Conservation (phyloP, 2,329 filamentous ascomycete species). For the Xylariaceae sp. region DNA sequence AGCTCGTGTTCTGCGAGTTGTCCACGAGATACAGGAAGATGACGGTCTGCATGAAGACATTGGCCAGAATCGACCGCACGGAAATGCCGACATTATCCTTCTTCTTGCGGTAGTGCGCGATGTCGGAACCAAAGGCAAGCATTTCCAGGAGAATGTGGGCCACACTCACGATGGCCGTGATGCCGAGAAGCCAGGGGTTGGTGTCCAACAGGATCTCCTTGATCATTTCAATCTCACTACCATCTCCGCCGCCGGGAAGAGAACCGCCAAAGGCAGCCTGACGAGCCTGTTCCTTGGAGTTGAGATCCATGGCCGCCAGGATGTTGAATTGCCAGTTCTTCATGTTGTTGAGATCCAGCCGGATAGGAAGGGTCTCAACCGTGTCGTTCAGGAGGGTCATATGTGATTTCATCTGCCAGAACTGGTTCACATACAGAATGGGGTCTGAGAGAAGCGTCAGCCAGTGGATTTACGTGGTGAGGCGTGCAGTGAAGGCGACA, state of each 20-base stretch:
- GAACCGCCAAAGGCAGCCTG: slow-evolving; percentile 68
- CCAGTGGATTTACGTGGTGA: not conserved
- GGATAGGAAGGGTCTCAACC: slow-evolving; percentile 71
- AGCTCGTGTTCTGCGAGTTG: slow-evolving; percentile 95
- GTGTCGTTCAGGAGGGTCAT: slow-evolving; percentile 92
- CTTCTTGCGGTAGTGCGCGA: slow-evolving; percentile 98
- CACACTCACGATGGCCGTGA: slow-evolving; percentile 78
- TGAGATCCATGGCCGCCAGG: slow-evolving; percentile 77
- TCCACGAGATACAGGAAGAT: slow-evolving; percentile 97
- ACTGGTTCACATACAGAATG: slow-evolving; percentile 86
- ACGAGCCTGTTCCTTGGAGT: slow-evolving; percentile 72
- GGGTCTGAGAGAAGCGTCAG: slow-evolving; percentile 50
- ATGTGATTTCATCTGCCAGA: slow-evolving; percentile 89
- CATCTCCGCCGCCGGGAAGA: slow-evolving; percentile 73
- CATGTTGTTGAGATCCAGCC: slow-evolving; percentile 76
- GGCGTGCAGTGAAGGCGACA: slow-evolving; percentile 22
- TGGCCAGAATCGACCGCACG: slow-evolving; percentile 89
- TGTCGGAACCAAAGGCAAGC: slow-evolving; percentile 94
- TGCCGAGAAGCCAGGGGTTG: slow-evolving; percentile 76
- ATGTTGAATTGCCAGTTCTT: slow-evolving; percentile 85
- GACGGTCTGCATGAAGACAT: slow-evolving; percentile 93
- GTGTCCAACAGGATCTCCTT: slow-evolving; percentile 93
- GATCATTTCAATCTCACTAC: slow-evolving; percentile 91
- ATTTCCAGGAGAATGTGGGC: slow-evolving; percentile 93
- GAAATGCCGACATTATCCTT: slow-evolving; percentile 98